phyloP scores from a whole-genome alignment of 2,329 filamentous ascomycete genomes.

The Alternaria viburni region DNA sequence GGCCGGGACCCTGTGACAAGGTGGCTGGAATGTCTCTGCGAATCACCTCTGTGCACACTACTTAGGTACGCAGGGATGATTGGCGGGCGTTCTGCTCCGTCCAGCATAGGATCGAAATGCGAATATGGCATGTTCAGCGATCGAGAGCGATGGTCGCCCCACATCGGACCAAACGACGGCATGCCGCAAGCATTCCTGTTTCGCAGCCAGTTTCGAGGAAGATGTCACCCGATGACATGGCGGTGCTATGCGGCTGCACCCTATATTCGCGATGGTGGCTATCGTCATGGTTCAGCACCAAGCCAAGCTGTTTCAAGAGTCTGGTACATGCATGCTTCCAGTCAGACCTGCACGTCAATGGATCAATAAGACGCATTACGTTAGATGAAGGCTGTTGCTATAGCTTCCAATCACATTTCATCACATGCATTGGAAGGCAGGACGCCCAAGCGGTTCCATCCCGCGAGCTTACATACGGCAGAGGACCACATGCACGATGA shows the following conservation, averaged over 20 bases:
- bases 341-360: constrained; percentile 14
- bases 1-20: constrained; percentile 7
- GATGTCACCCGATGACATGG: constrained; percentile 5
- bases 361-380: constrained; percentile 12
- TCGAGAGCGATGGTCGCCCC: constrained; percentile 10
- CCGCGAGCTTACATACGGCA: constrained; percentile 18
- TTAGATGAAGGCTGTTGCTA: constrained; percentile 15
- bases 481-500: constrained; percentile 7
- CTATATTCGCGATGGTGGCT: constrained; percentile 3
- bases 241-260: constrained; percentile 7
- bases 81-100: constrained; percentile 9
- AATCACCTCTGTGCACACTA: constrained; percentile 4
- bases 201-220: background rate
- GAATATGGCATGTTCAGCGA: constrained; percentile 15
- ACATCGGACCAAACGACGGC: background rate
- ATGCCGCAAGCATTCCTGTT: background rate
- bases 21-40: constrained; percentile 1
- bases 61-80: constrained; percentile 6
- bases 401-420: constrained; percentile 3
- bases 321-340: constrained; percentile 11
- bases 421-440: constrained; percentile 4
- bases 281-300: background rate
- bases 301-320: constrained; percentile 13
- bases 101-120: constrained; percentile 1
- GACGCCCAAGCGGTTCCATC: constrained; percentile 29